These are phyloP conservation scores for Exophiala calicioides DNA, from an alignment of 2,329 filamentous ascomycete species.

Conservation along the genomic window DNA sequence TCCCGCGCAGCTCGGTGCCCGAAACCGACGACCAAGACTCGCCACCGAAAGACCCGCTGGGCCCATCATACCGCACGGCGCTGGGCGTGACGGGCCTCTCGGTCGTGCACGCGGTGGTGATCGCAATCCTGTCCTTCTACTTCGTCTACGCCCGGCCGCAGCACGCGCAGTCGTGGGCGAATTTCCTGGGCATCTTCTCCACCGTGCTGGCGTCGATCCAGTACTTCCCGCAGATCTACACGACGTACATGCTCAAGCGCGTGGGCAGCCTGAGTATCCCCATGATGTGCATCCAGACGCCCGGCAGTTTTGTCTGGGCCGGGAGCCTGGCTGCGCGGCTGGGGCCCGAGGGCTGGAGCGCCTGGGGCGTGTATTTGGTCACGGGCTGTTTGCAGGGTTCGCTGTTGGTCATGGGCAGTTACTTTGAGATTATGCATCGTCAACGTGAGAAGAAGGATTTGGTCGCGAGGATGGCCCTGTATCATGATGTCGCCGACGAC, in stretches of 20 bases:
- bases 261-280: slow-evolving; percentile 90
- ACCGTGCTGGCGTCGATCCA: slow-evolving; percentile 80
- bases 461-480: slow-evolving; percentile 18
- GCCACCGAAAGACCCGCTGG: slow-evolving; percentile 33
- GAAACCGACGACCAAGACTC: slow-evolving; percentile 42
- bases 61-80: slow-evolving; percentile 74
- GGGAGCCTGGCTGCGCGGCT: slow-evolving; percentile 78
- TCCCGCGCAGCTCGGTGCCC: slow-evolving; percentile 64
- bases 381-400: slow-evolving; percentile 83
- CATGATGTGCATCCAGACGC: slow-evolving; percentile 98
- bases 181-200: slow-evolving; percentile 77
- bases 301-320: slow-evolving; percentile 87
- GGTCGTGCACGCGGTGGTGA: slow-evolving; percentile 71
- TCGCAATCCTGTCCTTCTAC: slow-evolving; percentile 61
- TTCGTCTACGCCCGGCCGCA: slow-evolving; percentile 65
- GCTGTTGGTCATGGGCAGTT: slow-evolving; percentile 76
- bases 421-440: slow-evolving; percentile 53
- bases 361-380: slow-evolving; percentile 88
- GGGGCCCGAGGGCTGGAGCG: slow-evolving; percentile 85
- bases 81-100: slow-evolving; percentile 72
- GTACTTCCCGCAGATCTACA: slow-evolving; percentile 94
- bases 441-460: slow-evolving; percentile 25
- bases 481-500: slow-evolving; percentile 8
- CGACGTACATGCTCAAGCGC: slow-evolving; percentile 80
- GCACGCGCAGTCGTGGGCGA: slow-evolving; percentile 76